phyloP scores from a whole-genome alignment of 202 grass and related monocot genomes.

The Cymbopogon flexuosus region DNA sequence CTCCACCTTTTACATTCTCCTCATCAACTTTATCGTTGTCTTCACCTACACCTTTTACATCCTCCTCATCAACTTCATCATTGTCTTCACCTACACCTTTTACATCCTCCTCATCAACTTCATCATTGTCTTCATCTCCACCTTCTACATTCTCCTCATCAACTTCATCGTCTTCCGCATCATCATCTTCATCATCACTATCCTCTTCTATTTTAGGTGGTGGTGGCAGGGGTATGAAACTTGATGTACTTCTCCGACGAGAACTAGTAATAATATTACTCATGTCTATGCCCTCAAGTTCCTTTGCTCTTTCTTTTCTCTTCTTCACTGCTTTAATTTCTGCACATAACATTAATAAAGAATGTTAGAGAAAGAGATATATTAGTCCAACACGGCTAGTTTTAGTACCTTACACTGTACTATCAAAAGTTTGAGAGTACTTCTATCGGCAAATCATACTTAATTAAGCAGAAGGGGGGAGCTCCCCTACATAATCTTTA shows the following conservation, averaged over 20 bases:
- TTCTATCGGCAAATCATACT: neutral
- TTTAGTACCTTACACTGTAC: neutral
- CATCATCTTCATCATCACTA: constrained; percentile 39
- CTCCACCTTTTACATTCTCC: constrained; percentile 47
- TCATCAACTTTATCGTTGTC: constrained; percentile 32
- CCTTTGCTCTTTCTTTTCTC: constrained; percentile 93
- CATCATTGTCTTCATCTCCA: constrained; percentile 27
- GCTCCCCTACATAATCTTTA: neutral
- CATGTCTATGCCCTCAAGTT: constrained; percentile 93
- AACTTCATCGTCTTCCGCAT: neutral
- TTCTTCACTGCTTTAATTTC: constrained; percentile 89
- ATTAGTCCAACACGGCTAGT: neutral
- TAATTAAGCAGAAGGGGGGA: neutral
- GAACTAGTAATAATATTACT: constrained; percentile 95
- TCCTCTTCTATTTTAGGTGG: constrained; percentile 57
- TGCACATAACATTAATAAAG: constrained; percentile 39
- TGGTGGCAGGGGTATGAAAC: constrained; percentile 63
- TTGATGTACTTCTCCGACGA: constrained; percentile 59
- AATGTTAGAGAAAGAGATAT: neutral
- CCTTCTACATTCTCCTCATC: neutral
- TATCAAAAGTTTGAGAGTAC: constrained; percentile 4
- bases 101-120: constrained; percentile 41
- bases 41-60: neutral
- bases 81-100: constrained; percentile 35
- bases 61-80: neutral